Evolutionary conservation across 1,139 yeast genomes (phyloP).

Genomic region (Candida buenavistaensis): DNA sequence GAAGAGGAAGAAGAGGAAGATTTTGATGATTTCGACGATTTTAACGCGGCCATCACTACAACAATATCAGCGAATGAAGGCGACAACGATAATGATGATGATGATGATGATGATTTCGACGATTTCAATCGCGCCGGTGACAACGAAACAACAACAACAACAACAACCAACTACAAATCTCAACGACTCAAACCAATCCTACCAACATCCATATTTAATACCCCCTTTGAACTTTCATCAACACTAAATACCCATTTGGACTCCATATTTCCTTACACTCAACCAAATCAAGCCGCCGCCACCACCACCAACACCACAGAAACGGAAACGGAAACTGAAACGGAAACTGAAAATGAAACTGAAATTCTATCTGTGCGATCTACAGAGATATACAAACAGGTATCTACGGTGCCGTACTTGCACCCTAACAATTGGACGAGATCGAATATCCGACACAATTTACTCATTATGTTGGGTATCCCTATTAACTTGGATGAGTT

Average conservation of each 20-base stretch:
- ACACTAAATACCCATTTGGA: constrained; percentile 15
- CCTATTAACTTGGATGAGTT: constrained; percentile 60
- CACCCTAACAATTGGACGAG: constrained; percentile 59
- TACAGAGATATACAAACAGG: constrained; percentile 28
- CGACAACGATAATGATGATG: constrained; percentile 5
- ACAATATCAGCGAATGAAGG: neutral
- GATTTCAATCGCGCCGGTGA: too few relatives aligned
- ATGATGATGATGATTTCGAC: constrained; percentile 13
- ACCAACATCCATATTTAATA: constrained; percentile 2
- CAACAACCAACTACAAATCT: constrained; percentile 1
- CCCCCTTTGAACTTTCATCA: constrained; percentile 1
- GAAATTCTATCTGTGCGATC: constrained; percentile 31
- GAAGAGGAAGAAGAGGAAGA: constrained; percentile 5
- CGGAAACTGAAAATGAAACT: too few relatives aligned
- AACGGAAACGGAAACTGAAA: too few relatives aligned
- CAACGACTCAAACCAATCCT: too few relatives aligned
- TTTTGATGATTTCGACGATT: constrained; percentile 12
- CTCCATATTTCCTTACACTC: constrained; percentile 18
- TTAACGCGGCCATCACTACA: constrained; percentile 8
- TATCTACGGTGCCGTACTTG: constrained; percentile 43
- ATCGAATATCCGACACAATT: constrained; percentile 55
- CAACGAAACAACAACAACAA: constrained; percentile 1
- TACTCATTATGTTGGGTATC: constrained; percentile 57
- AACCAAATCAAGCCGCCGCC: neutral
- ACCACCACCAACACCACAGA: constrained; percentile 1